Evolutionary conservation across 108 stramenopile species (phyloP).

Genomic region (Nitzschia putrida): DNA sequence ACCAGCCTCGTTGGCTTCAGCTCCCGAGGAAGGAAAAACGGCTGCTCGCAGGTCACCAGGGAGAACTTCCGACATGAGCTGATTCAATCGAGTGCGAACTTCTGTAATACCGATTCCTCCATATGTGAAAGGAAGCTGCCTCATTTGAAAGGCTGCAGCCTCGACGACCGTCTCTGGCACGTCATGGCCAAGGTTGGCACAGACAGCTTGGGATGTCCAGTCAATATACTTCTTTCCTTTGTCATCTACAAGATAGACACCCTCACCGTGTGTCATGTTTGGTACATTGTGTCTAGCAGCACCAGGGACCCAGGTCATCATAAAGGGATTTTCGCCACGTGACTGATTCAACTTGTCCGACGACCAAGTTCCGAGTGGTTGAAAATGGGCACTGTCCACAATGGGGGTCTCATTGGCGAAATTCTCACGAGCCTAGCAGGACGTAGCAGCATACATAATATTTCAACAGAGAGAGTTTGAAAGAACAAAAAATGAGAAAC

Average conservation of each 20-base stretch:
- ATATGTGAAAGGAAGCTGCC: slow-evolving; percentile 51
- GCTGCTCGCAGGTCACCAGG: slow-evolving; percentile 65
- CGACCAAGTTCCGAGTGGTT: slow-evolving; percentile 55
- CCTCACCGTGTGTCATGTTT: slow-evolving; percentile 61
- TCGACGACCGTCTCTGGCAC: slow-evolving; percentile 45
- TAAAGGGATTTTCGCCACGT: slow-evolving; percentile 47
- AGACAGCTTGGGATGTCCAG: slow-evolving; percentile 76
- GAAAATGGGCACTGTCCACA: slow-evolving; percentile 49
- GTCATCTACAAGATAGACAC: slow-evolving; percentile 59
- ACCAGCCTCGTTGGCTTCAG: slow-evolving; percentile 95
- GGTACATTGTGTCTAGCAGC: slow-evolving; percentile 43
- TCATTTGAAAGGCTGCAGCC: slow-evolving; percentile 54
- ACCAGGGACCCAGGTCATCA: slow-evolving; percentile 63
- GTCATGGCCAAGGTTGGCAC: slow-evolving; percentile 62
- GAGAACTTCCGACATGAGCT: slow-evolving; percentile 59
- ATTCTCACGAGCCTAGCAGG: slow-evolving; percentile 37
- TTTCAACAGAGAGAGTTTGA: background rate
- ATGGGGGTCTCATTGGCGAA: slow-evolving; percentile 19
- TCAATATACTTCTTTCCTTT: slow-evolving; percentile 64
- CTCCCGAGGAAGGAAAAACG: slow-evolving; percentile 94
- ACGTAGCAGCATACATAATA: background rate
- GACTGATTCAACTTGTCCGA: slow-evolving; percentile 42
- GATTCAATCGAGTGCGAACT: slow-evolving; percentile 49
- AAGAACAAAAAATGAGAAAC: background rate
- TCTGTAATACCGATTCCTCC: slow-evolving; percentile 64